These are phyloP conservation scores for Penicillium cinerascens DNA, from an alignment of 495 filamentous ascomycete species.

Conservation along the genomic window DNA sequence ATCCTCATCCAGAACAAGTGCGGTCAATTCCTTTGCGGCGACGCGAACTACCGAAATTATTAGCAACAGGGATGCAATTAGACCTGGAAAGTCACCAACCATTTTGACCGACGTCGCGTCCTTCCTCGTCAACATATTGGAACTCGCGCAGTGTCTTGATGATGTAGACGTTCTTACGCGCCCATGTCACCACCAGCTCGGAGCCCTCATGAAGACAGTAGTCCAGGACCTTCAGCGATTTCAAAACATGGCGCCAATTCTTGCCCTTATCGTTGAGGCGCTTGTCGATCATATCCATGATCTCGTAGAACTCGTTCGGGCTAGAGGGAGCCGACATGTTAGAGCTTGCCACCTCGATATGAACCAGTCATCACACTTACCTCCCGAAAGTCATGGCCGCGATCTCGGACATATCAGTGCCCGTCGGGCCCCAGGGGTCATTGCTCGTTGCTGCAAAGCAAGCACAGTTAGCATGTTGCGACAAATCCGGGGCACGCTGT, in stretches of 20 bases:
- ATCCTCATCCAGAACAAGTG: constrained; percentile 94
- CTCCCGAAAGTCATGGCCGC: constrained; percentile 95
- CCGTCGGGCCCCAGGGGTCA: constrained; percentile 97
- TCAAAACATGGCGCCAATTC: constrained; percentile 98
- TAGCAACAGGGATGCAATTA: background rate
- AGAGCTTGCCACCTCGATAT: constrained; percentile 5
- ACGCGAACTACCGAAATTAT: constrained; percentile 66
- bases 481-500: background rate
- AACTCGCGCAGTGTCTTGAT: constrained; percentile 99
- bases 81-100: constrained; percentile 49
- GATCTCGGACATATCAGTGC: constrained; percentile 98
- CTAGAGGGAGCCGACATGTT: constrained; percentile 41
- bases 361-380: constrained; percentile 49
- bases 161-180: constrained; percentile 94
- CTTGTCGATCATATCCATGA: constrained; percentile 99
- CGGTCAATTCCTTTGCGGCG: constrained; percentile 92
- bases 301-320: constrained; percentile 97
- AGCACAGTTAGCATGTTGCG: constrained; percentile 3
- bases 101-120: constrained; percentile 91
- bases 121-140: constrained; percentile 91
- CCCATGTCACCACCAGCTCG: constrained; percentile 96
- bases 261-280: constrained; percentile 99
- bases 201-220: constrained; percentile 98
- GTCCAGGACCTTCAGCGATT: constrained; percentile 95
- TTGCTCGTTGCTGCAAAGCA: constrained; percentile 81